Evolutionary conservation across 108 stramenopile genomes (phyloP).

Genomic region (Nannochloropsis gaditana): DNA sequence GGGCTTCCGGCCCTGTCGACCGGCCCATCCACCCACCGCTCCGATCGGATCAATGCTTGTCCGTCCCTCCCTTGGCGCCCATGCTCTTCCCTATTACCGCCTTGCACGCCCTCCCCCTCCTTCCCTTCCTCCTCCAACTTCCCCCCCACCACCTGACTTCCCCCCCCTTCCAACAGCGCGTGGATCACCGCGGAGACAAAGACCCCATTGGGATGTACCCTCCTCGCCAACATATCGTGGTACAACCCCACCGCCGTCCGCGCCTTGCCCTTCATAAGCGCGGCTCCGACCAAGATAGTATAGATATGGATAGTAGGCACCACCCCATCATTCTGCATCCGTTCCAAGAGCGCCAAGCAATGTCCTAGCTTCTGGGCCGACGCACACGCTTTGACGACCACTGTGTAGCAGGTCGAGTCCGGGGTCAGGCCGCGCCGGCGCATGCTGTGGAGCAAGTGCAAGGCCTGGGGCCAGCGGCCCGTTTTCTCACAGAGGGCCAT

Average conservation of each 20-base stretch:
- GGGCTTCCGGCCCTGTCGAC: no score
- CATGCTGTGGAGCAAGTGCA: neutral
- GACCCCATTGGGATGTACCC: neutral
- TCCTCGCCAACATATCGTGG: neutral
- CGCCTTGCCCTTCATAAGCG: neutral
- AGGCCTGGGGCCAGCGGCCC: neutral
- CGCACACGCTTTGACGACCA: neutral
- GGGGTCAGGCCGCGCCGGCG: neutral
- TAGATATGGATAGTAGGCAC: neutral
- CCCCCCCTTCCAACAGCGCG: neutral
- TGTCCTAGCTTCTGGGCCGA: neutral
- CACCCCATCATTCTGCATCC: slow-evolving; percentile 5
- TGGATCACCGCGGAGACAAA: neutral
- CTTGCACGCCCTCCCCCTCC: neutral
- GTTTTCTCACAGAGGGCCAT: slow-evolving; percentile 13
- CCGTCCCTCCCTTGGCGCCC: neutral
- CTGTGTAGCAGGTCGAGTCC: slow-evolving; percentile 17
- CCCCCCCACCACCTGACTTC: neutral
- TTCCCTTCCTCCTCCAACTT: neutral
- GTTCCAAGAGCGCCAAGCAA: neutral
- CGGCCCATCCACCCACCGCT: neutral
- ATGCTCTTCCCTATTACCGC: neutral
- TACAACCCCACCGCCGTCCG: neutral
- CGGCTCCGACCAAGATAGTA: neutral
- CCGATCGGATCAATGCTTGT: neutral